Percentiles rank a stretch among this genome's conserved stretches.
These are phyloP conservation scores for Trypanosomatidae sp. DNA, from an alignment of 208 protist genomes.

Conservation along the genomic window DNA sequence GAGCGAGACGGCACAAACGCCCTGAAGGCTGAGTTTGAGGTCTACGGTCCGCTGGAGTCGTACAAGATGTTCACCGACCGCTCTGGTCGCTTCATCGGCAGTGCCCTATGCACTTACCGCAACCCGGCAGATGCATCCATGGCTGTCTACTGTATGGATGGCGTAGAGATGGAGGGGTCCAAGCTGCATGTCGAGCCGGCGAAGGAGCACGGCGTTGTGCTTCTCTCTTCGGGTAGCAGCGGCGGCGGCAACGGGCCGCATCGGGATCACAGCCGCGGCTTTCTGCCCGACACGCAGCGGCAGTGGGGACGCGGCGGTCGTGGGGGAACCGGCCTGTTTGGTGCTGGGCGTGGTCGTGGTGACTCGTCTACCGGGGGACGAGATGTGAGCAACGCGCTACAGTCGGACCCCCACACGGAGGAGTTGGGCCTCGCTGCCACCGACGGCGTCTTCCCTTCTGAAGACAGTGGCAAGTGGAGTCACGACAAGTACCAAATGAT, in stretches of 20 bases:
- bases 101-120: conserved; percentile 84
- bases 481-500: conserved; percentile 81
- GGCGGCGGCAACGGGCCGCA: neutral
- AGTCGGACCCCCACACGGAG: neutral
- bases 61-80: conserved; percentile 89
- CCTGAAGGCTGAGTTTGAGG: conserved; percentile 78
- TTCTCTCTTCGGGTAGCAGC: conserved; percentile 41
- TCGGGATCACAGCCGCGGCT: conserved; percentile 29
- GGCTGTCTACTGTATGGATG: conserved; percentile 77
- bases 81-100: conserved; percentile 83
- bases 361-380: neutral
- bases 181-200: conserved; percentile 69
- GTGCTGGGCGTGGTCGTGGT: neutral
- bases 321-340: conserved; percentile 1
- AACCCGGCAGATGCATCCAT: conserved; percentile 85
- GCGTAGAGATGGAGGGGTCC: conserved; percentile 54
- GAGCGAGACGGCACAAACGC: conserved; percentile 76
- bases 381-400: neutral
- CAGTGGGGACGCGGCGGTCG: conserved; percentile 14
- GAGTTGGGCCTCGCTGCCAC: neutral
- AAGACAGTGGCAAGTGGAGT: conserved; percentile 43
- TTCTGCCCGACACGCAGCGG: conserved; percentile 29
- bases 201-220: conserved; percentile 82
- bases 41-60: conserved; percentile 82
- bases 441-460: neutral